phyloP scores from a whole-genome alignment of 139 green algal species.

The Mychonastes homosphaera region DNA sequence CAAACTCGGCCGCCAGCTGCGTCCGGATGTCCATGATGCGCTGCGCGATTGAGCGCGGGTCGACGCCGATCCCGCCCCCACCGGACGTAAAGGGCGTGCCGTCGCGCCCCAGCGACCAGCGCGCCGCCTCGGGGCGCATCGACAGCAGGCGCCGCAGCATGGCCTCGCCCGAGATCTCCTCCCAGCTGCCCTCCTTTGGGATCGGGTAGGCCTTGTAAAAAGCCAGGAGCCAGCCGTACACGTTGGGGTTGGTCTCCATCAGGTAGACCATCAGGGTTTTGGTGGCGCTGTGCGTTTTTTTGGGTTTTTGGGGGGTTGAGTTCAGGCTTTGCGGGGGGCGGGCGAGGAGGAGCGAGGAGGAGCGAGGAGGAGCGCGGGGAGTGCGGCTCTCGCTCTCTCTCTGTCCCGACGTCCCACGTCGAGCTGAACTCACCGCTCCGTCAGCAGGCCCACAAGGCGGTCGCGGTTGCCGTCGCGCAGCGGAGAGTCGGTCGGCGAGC shows the following conservation, averaged over 20 bases:
- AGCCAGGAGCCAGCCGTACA: slow-evolving; percentile 49
- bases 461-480: slow-evolving; percentile 74
- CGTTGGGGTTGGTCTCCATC: slow-evolving; percentile 49
- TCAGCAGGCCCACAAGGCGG: slow-evolving; percentile 65
- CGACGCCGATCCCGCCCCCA: slow-evolving; percentile 32
- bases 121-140: slow-evolving; percentile 48
- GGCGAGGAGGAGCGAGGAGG: background rate
- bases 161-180: slow-evolving; percentile 67
- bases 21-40: slow-evolving; percentile 73
- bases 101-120: slow-evolving; percentile 18
- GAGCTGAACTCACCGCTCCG: slow-evolving; percentile 35
- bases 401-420: background rate
- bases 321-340: too few species aligned
- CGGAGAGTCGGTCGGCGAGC: slow-evolving; percentile 52
- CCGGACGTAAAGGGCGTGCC: background rate
- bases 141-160: slow-evolving; percentile 66
- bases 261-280: slow-evolving; percentile 71
- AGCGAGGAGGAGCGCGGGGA: background rate
- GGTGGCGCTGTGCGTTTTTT: slow-evolving; percentile 53
- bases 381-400: background rate
- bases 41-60: slow-evolving; percentile 72
- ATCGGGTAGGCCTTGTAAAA: slow-evolving; percentile 51
- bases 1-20: slow-evolving; percentile 67
- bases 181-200: slow-evolving; percentile 57
- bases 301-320: too few species aligned